These are phyloP conservation scores for Pyronema domesticum DNA, from an alignment of 495 filamentous ascomycete species.

Conservation along the genomic window DNA sequence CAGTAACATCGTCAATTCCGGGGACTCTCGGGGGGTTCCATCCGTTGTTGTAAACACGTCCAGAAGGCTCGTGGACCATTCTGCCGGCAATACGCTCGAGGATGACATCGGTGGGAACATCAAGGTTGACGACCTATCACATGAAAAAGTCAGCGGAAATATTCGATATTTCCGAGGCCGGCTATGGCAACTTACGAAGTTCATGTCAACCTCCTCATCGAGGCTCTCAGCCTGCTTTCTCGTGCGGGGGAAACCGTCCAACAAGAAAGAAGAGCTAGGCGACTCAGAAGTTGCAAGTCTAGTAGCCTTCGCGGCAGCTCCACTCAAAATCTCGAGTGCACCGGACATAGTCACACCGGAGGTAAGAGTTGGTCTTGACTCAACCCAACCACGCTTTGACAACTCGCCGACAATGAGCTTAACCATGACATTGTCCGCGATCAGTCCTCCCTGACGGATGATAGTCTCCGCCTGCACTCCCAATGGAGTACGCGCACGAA, in stretches of 20 bases:
- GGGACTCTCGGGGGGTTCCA: conserved; percentile 70
- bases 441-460: conserved; percentile 68
- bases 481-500: conserved; percentile 58
- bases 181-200: conserved; percentile 57
- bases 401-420: conserved; percentile 80
- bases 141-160: not conserved
- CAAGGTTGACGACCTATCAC: conserved; percentile 21
- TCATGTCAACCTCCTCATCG: conserved; percentile 69
- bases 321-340: conserved; percentile 11
- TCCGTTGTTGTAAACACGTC: conserved; percentile 80
- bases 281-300: conserved; percentile 36
- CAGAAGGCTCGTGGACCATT: conserved; percentile 86
- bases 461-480: conserved; percentile 75
- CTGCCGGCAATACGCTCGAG: conserved; percentile 73
- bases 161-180: not conserved
- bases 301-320: conserved; percentile 10
- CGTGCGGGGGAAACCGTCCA: conserved; percentile 92
- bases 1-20: conserved; percentile 80
- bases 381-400: conserved; percentile 64
- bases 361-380: conserved; percentile 22
- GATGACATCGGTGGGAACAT: conserved; percentile 50
- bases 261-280: conserved; percentile 71
- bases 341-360: conserved; percentile 25
- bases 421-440: conserved; percentile 79
- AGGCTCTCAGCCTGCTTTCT: conserved; percentile 57